Evolutionary conservation across 2,329 filamentous ascomycete species (phyloP), one percentile per base, ranked within the genome.

Genomic region (Lachnellula hyalina): DNA sequence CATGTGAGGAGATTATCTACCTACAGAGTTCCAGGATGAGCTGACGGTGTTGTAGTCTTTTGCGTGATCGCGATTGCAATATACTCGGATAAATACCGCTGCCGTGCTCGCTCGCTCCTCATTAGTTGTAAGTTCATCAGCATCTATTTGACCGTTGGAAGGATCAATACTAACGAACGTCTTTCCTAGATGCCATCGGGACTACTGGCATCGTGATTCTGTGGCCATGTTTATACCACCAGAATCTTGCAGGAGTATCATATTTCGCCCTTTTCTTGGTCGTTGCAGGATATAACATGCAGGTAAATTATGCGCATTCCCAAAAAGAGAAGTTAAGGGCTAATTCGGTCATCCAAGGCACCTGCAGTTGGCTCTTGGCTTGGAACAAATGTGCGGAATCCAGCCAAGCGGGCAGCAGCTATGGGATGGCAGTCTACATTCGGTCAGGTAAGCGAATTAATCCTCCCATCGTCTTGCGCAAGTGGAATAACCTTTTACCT

Each of bases 261-360:
- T 96, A 96, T 68, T 87, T 84, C 0, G 90, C 87, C 0, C 86
- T 83, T 0, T 96, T 94, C 70, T 75, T 96, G 0, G 90, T 86
- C 0, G 90, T 91, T 0, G 76, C 91, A 57, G 90, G 90, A 1
- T 94, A 95, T 63, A 96, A 96, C 65, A 90, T 90, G 0, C 85
- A 83, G 65, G n/a, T n/a, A n/a, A n/a, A n/a, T n/a, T n/a, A n/a
- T n/a, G n/a, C n/a, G n/a, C n/a, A n/a, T n/a, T n/a, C n/a, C n/a
- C n/a, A n/a, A n/a, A n/a, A n/a, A n/a, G n/a, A n/a, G n/a, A n/a
- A n/a, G n/a, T 17, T 94, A 89, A 0, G 89, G 96, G 60, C 84
- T 23, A 21, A 36, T 46, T 7, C n/a, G 11, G 7, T 46, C 35
- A 2, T 38, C 3, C 5, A 5, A 57, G 44, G 57, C 47, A 8